Evolutionary conservation across 305 asterid species (phyloP).

Genomic region (Solanum hybrid): DNA sequence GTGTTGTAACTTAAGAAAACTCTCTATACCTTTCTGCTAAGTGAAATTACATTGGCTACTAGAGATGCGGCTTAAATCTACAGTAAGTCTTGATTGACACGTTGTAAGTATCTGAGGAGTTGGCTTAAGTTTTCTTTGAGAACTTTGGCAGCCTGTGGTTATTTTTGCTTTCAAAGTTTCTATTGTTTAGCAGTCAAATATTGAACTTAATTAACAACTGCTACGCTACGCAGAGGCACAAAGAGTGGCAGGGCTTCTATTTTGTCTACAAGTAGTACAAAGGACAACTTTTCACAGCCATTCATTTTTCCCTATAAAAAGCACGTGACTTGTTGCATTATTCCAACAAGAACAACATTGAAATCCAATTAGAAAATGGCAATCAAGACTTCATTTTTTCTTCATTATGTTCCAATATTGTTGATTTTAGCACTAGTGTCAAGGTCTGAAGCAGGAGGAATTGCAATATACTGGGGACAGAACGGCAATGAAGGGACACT

Average conservation of each 20-base stretch:
- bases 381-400: not conserved
- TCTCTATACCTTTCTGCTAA: not conserved
- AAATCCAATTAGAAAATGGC: not conserved
- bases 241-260: not conserved
- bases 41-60: not conserved
- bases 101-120: not conserved
- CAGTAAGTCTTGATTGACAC: not conserved
- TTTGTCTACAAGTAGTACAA: not conserved
- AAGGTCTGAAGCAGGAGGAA: conserved; percentile 38
- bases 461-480: conserved; percentile 48
- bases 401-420: conserved; percentile 12
- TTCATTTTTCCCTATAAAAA: not conserved
- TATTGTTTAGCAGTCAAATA: not conserved
- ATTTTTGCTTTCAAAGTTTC: not conserved
- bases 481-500: conserved; percentile 46
- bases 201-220: not conserved
- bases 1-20: conserved; percentile 2
- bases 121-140: not conserved
- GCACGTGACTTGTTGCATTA: not conserved
- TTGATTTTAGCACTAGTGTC: conserved; percentile 18
- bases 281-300: not conserved
- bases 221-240: not conserved
- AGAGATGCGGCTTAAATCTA: not conserved
- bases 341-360: not conserved
- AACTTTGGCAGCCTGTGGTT: not conserved